A percentile compares a stretch with the other conserved stretches of the same genome.
Evolutionary conservation across 108 stramenopile genomes (phyloP).

Genomic region (Skeletonema costatum): DNA sequence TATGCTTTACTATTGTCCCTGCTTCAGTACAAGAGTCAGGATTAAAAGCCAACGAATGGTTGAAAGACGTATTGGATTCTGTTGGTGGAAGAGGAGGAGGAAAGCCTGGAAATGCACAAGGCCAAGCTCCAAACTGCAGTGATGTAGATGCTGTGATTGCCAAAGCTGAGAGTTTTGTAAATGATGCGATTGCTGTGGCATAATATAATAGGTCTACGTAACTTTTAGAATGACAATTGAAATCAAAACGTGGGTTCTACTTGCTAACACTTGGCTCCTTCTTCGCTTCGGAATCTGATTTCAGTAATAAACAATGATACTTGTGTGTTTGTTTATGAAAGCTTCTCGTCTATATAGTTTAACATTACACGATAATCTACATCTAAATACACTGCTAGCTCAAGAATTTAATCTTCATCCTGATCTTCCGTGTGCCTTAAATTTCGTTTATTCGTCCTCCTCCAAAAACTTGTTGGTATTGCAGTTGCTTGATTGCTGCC

Average conservation of each 20-base stretch:
- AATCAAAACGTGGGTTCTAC: background rate
- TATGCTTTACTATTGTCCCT: constrained; percentile 83
- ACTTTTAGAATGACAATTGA: background rate
- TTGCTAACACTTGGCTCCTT: no score
- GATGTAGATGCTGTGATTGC: constrained; percentile 70
- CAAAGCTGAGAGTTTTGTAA: constrained; percentile 67
- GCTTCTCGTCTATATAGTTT: background rate
- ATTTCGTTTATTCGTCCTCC: background rate
- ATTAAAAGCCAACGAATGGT: constrained; percentile 85
- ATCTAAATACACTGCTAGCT: background rate
- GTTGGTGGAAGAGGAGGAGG: constrained; percentile 89
- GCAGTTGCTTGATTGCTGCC: background rate
- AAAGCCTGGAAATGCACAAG: constrained; percentile 82
- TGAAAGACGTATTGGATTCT: constrained; percentile 66
- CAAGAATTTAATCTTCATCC: background rate
- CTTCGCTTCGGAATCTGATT: no score
- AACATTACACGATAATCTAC: background rate
- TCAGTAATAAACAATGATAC: no score
- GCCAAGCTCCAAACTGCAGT: constrained; percentile 71
- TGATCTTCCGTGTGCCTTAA: background rate
- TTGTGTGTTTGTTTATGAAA: background rate
- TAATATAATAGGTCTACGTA: background rate
- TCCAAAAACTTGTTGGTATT: background rate
- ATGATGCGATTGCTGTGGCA: constrained; percentile 27
- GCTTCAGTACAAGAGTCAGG: constrained; percentile 59